Base-by-base conservation (phyloP, 805 yeast genomes). In the Ogataea pilisensis region DNA sequence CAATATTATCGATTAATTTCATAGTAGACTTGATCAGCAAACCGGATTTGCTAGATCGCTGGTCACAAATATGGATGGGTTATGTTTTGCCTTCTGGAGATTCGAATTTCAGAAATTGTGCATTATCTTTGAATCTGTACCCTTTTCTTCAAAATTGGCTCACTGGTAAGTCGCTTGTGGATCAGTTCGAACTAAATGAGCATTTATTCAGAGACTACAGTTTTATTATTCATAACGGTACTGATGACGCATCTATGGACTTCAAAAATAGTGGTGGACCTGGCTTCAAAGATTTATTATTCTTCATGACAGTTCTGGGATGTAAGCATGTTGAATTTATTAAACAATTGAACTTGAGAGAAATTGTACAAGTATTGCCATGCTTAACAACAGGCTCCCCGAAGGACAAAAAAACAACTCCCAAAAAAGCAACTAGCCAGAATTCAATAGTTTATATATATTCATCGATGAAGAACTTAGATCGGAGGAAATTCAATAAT, bases 81-180 rank as follows among this genome's bases (percentile, higher is more conserved):
- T 88, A 79, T 56, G 53, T 83, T 2, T 63, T 88, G 14, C 84
- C 95, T 1, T 77, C 93, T 0, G 96, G 96, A 0, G 75, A 73
- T 27, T 80, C 89, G 18, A 35, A 39, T 1, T 38, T 30, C 7
- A 37, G 34, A 60, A 61, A 26, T 49, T 80, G 49, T 54, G 55
- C 24, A 48, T 67, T 18, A 49, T 77, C 85, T 34, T 54, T 69
- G 30, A 76, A 82, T 41, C 63, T 80, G 2, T 68, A 49, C 39
- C 53, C 48, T 33, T 82, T 73, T 55, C 52, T 68, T 24, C 46
- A 46, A 5, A 72, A 71, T 14, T 69, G 63, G 46, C 54, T 62
- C 2, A 34, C 40, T 0, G 67, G 67, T 0, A 35, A 35, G 0
- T 30, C 47, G 1, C 53, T 82, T 29, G 37, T 50, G 4, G 49